Base-by-base conservation (phyloP, 495 filamentous ascomycete genomes). In the Penicillium dipodomyicola region DNA sequence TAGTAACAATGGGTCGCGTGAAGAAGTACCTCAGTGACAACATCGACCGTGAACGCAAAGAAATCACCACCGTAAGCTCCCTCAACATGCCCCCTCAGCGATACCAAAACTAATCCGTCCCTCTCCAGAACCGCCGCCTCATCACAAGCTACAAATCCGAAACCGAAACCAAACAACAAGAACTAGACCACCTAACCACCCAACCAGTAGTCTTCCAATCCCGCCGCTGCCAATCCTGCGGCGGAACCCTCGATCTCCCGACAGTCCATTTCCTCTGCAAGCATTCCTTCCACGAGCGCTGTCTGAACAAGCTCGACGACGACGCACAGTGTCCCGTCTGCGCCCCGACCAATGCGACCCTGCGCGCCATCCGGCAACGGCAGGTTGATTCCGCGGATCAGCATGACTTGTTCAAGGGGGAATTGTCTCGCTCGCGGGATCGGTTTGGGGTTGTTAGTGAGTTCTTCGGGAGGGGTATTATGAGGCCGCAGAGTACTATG, bases 1-100 rank as follows among this genome's bases (percentile, higher is more conserved):
- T 97, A 8, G 92, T 94, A 1, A 97, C 91, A 1, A 96, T 97
- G 89, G 94, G 95, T 32, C 89, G 96, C 77, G 86, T 98, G 43
- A 97, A 96, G 77, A 86, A 85, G 27, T 98, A 98, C 67, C 84
- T 98, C 5, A 83, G 86, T 54, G 81, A 87, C 47, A 94, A 92
- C 17, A 95, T 98, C 67, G 87, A 93, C 57, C 82, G 87, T 37
- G 94, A 98, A 74, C 81, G 87, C 23, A 84, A 85, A 49, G 91
- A 97, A 58, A 97, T 98, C 55, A 82, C 83, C 9, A 82, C 74
- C 17, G 83, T 85, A 69, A 52, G 75, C 62, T 7, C 22, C 27
- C 20, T 6, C 10, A 12, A 10, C 22, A 14, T 14, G 7, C 6
- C 10, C 10, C 19, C n/a, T 8, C 2, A 19, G 0, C n/a, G 0